Evolutionary conservation across 129 eudicot genomes (phyloP), one percentile per base, ranked within the genome.

Genomic region (Deinandra increscens): DNA sequence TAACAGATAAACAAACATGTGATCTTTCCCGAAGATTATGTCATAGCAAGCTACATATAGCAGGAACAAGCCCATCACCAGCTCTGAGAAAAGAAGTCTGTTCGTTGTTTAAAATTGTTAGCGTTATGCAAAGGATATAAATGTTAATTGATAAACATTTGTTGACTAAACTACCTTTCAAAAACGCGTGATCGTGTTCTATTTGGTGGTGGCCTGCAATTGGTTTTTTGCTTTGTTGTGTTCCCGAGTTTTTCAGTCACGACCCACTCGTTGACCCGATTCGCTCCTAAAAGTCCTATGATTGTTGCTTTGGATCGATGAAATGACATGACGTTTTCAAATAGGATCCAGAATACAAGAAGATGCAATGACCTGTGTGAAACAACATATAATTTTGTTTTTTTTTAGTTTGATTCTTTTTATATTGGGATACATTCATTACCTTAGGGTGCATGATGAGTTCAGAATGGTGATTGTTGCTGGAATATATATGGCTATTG

Each of bases 301-400:
- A 91, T 77, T 44, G 97, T 81, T 66, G 95, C 97, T 72, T 87
- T 91, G 20, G 95, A 73, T 68, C 95, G 87, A 74, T 91, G 97
- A n/a, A 91, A 82, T 9, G 97, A 87, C 97, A 91, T 87, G 59
- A 91, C 97, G 31, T 91, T 91, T 79, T 91, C 97, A 75, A 91
- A 91, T 65, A 91, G 75, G 70, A 91, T 87, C 97, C 97, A 91
- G 68, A 91, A 88, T 17, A 87, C 95, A 20, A 91, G 83, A 61
- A 91, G 83, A 72, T 91, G 97, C 31, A 83, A 43, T 37, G 97
- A 90, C 76, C 95, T 90, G 75, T 56, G 44, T 19, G 48, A 66
- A 58, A 20, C 61, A 75, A 68, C 58, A 70, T 31, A 12, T 23
- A 33, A 59, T 51, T 64, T 71, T 33, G 29, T 60, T 26, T 50